Base-by-base conservation (phyloP, 202 grass and related monocot species). In the Alloteropsis angusta region DNA sequence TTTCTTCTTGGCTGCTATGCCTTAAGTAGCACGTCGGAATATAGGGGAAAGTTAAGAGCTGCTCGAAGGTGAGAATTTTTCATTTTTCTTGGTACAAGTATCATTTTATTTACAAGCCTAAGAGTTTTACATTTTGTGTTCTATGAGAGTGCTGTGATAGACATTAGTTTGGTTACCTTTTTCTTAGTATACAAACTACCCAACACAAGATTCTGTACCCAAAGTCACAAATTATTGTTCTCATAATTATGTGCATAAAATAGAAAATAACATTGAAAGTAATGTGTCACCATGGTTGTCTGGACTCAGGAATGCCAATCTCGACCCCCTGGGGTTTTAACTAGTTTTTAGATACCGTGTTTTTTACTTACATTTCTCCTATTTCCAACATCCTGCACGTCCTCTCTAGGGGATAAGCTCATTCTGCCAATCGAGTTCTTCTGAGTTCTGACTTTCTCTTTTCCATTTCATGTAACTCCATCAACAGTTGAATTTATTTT, bases 1-100 rank as follows among this genome's bases (percentile, higher is more conserved):
- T 99, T 99, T 84, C 96, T 99, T 87, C 90, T 99, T 77, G 96
- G 96, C 74, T 91, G 96, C 87, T 99, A 99, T 86, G 81, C 65
- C 45, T 88, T 91, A 75, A 89, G 72, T 82, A 99, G 88, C 72
- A 99, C 96, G 5, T 68, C 88, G 30, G 96, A 99, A 47, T 77
- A 87, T 70, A 85, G 96, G 79, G 87, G 16, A 39, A 83, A 88
- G 76, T 60, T 95, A 84, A 90, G 96, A 85, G 91, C 83, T 44
- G 90, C 84, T 72, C 75, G 96, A 89, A 99, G 95, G 95, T 95
- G 76, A 72, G 43, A 75, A 66, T 16, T 81, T 86, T 77, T 65
- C 42, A 23, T 84, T n/a, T 56, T 53, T 17, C 28, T 41, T n/a
- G 13, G 30, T 74, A 12, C 63, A 76, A 64, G 38, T 46, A 37